Base-by-base conservation (phyloP, 192 early-diverging fungal species). In the Dimargaris verticillata region DNA sequence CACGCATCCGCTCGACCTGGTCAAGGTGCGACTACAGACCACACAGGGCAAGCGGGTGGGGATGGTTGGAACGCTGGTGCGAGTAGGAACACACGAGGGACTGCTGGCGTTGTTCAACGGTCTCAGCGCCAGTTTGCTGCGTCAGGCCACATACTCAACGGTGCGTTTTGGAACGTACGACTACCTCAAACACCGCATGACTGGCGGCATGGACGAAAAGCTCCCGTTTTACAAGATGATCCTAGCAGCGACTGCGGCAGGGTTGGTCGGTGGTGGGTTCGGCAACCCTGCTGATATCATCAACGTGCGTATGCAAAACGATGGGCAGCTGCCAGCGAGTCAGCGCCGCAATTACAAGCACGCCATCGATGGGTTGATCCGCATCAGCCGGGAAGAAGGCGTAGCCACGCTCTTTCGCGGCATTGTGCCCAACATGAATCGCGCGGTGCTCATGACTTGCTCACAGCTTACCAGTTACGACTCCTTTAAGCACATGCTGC, bases 21-120 rank as follows among this genome's bases (percentile, higher is more conserved):
- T 87, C 54, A 94, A 97, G 68, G 94, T 97, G 28, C 83, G 92
- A 11, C 68, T 95, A 48, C 94, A 97, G 67, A 97, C 89, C 15
- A 75, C 74, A 26, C 87, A 85, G 29, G 83, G 83, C 3, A 46
- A 68, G 63, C 44, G 71, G 51, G 41, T 65, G 3, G 83, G 85
- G 42, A 77, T 88, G 71, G 79, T 88, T 14, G 74, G 80, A 60
- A 86, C 86, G 53, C 82, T 88, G 73, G 68, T 80, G 71, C 74
- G 83, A 60, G 83, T 84, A 15, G 64, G 88, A 66, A 71, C 78
- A 22, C 78, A 75, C 65, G 78, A 88, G 65, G 85, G 90, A 47
- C 44, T 86, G 49, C 38, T 74, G 50, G 78, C 81, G 49, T 61
- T 94, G 53, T 83, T 87, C 75, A 70, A 69, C 28, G 87, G 87